Conservation (phyloP, 1,284 basidiomycete species). For the Trichosporon sp. region DNA sequence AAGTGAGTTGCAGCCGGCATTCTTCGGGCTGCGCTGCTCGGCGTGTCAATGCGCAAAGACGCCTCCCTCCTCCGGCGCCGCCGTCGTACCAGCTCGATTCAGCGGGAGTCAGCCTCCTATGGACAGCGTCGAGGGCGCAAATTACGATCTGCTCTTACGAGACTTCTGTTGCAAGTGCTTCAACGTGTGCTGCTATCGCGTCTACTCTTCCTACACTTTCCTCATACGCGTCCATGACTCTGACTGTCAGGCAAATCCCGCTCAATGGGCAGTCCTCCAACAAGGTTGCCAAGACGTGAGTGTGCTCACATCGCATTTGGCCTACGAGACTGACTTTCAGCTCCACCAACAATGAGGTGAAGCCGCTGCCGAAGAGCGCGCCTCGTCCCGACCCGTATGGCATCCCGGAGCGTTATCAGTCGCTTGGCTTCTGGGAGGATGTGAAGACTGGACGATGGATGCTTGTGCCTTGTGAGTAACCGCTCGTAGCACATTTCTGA, state of each 20-base stretch:
- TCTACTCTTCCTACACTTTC: not conserved
- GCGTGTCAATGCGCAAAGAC: not conserved
- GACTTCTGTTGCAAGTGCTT: not conserved
- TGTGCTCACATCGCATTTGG: not conserved
- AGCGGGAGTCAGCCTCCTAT: not conserved
- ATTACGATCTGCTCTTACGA: not conserved
- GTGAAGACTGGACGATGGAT: conserved; percentile 63
- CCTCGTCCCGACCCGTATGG: conserved; percentile 16
- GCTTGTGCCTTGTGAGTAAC: conserved; percentile 60
- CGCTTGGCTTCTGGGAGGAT: conserved; percentile 51
- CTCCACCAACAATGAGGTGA: conserved; percentile 20
- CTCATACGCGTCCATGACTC: not conserved
- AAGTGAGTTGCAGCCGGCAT: conserved; percentile 23
- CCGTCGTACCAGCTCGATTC: not conserved
- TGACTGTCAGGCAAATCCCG: conserved; percentile 33
- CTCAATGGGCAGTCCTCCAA: conserved; percentile 29
- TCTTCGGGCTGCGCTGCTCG: not conserved
- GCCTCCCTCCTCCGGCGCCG: not conserved
- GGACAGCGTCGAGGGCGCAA: not conserved
- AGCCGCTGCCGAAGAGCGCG: conserved; percentile 27
- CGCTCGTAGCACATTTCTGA: not conserved
- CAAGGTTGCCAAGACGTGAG: conserved; percentile 5
- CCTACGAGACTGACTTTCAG: not conserved
- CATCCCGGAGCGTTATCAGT: conserved; percentile 33
- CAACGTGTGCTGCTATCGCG: not conserved